phyloP scores from a whole-genome alignment of 306 rosid species.

The Vachellia pachyceras region DNA sequence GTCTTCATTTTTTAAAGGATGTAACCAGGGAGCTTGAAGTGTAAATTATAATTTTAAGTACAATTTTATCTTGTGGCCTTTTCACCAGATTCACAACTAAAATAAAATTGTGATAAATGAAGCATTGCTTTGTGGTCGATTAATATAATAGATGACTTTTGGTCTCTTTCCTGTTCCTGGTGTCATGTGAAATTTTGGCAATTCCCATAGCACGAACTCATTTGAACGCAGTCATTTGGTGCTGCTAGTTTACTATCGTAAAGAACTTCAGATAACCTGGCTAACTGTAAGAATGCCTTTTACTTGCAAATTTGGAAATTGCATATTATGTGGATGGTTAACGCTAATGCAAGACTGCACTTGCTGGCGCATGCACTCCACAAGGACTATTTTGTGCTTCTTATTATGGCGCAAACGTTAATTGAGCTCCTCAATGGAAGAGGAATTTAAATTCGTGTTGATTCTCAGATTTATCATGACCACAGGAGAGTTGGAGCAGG shows the following conservation, averaged over 20 bases:
- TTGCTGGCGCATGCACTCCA: not conserved
- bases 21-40: not conserved
- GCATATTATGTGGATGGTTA: not conserved
- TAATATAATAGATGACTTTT: not conserved
- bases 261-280: not conserved
- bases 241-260: slow-evolving; percentile 4
- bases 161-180: slow-evolving; percentile 30
- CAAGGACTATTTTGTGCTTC: not conserved
- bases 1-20: slow-evolving; percentile 5
- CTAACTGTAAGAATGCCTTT: not conserved
- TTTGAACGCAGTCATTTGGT: slow-evolving; percentile 6
- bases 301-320: not conserved
- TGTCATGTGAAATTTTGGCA: slow-evolving; percentile 7
- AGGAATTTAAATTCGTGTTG: not conserved
- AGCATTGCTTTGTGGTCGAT: slow-evolving; percentile 24
- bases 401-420: not conserved
- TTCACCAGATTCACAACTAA: not conserved
- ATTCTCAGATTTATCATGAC: slow-evolving; percentile 41
- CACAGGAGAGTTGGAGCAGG: slow-evolving; percentile 90
- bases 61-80: slow-evolving; percentile 25
- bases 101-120: slow-evolving; percentile 23
- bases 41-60: slow-evolving; percentile 16
- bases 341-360: slow-evolving; percentile 16
- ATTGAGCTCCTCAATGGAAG: not conserved
- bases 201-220: slow-evolving; percentile 5